Percentiles rank a stretch among this genome's conserved stretches.
Conservation (phyloP, 1,284 basidiomycete genomes). For the Sporisorium graminicola region DNA sequence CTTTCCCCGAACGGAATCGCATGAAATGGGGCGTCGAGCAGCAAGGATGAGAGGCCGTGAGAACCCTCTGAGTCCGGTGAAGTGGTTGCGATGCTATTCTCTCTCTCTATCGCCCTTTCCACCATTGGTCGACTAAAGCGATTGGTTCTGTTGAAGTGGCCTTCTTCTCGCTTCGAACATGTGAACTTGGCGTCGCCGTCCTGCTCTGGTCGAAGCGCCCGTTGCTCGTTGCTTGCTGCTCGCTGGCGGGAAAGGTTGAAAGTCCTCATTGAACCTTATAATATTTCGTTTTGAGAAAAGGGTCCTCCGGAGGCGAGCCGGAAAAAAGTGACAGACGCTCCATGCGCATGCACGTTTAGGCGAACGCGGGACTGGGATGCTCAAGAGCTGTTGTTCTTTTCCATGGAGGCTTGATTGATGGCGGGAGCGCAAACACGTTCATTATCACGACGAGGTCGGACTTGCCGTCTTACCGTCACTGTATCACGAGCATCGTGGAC, state of each 20-base stretch:
- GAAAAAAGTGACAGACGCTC: background rate
- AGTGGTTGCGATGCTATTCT: too few relatives aligned
- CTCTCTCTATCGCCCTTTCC: too few relatives aligned
- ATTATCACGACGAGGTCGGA: slow-evolving; percentile 1
- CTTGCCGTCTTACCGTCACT: background rate
- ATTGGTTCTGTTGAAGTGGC: too few relatives aligned
- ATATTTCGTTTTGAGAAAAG: background rate
- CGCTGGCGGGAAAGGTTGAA: too few relatives aligned
- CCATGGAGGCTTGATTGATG: background rate
- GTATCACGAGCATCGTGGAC: background rate
- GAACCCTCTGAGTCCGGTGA: too few relatives aligned
- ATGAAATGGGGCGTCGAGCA: background rate
- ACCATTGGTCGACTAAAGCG: too few relatives aligned
- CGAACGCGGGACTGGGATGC: background rate
- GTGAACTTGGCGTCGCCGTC: too few relatives aligned
- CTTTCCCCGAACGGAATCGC: background rate
- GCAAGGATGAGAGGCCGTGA: background rate
- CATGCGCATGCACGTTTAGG: background rate
- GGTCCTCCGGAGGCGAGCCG: background rate
- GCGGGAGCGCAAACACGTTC: background rate
- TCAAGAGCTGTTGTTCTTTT: background rate
- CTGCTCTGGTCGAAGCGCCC: too few relatives aligned
- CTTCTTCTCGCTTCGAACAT: too few relatives aligned
- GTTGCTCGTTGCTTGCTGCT: too few relatives aligned
- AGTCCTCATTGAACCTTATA: background rate